phyloP scores from a whole-genome alignment of 768 basidiomycete genomes.

The Tephrocybe sp. region DNA sequence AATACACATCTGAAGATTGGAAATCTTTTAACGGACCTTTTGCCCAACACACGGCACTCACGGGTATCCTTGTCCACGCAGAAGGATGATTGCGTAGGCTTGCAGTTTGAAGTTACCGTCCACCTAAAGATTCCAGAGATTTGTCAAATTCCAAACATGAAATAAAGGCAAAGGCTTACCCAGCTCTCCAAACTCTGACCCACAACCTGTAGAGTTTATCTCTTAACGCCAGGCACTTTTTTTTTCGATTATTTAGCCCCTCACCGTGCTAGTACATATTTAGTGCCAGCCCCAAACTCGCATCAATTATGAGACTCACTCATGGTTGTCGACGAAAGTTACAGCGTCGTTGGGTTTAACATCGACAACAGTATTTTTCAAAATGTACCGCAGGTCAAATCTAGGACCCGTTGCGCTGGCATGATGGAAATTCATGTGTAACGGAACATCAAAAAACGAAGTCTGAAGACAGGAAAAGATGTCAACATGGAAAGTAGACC shows the following conservation, averaged over 20 bases:
- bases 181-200: slow-evolving; percentile 84
- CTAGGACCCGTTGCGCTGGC: slow-evolving; percentile 68
- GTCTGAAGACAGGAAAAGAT: slow-evolving; percentile 43
- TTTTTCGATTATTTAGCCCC: slow-evolving; percentile 1
- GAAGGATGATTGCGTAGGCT: slow-evolving; percentile 78
- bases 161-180: slow-evolving; percentile 39
- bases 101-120: slow-evolving; percentile 71
- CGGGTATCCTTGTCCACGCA: slow-evolving; percentile 74
- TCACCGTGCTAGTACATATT: slow-evolving; percentile 55
- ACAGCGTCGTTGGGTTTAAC: slow-evolving; percentile 78
- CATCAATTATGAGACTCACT: slow-evolving; percentile 47
- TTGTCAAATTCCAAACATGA: neutral
- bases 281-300: neutral
- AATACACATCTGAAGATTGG: slow-evolving; percentile 70
- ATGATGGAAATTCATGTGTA: slow-evolving; percentile 80
- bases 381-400: slow-evolving; percentile 77
- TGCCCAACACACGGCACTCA: slow-evolving; percentile 35
- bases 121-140: slow-evolving; percentile 44
- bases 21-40: neutral
- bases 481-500: neutral
- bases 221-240: neutral
- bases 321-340: slow-evolving; percentile 90
- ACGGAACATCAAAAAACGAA: slow-evolving; percentile 88
- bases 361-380: slow-evolving; percentile 69
- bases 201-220: slow-evolving; percentile 34